Conservation (phyloP, 2,329 filamentous ascomycete species). For the Pseudocercospora musae region DNA sequence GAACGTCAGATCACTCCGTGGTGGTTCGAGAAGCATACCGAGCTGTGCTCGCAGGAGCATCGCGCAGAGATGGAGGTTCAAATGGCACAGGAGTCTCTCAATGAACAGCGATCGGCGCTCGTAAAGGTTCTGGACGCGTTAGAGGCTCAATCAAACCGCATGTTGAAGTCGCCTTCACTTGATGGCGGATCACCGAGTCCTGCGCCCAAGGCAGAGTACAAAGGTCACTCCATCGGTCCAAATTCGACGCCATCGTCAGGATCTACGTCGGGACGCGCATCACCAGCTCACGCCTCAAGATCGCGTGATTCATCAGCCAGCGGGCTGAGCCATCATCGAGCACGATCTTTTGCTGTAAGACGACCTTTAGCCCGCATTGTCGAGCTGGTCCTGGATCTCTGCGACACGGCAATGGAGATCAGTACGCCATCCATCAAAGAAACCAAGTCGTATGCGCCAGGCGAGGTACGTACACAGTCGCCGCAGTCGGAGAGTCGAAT, state of each 20-base stretch:
- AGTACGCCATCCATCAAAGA: constrained; percentile 93
- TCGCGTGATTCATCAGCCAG: constrained; percentile 65
- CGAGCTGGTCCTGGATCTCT: constrained; percentile 89
- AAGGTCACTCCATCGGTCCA: constrained; percentile 74
- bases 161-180: constrained; percentile 52
- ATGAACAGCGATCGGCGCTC: constrained; percentile 89
- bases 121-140: constrained; percentile 92
- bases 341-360: constrained; percentile 85
- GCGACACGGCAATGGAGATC: constrained; percentile 92
- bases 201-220: constrained; percentile 66
- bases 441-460: constrained; percentile 57
- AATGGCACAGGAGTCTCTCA: constrained; percentile 85
- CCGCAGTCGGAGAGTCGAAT: constrained; percentile 94
- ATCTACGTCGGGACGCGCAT: constrained; percentile 66
- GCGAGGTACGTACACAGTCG: constrained; percentile 87
- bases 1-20: constrained; percentile 95
- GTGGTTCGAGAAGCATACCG: constrained; percentile 99
- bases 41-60: constrained; percentile 92
- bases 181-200: constrained; percentile 37
- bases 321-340: constrained; percentile 74
- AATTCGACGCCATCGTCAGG: constrained; percentile 66
- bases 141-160: constrained; percentile 70
- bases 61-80: constrained; percentile 97
- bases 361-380: constrained; percentile 89
- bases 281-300: constrained; percentile 61